Evolutionary conservation across 2,329 filamentous ascomycete species (phyloP).

Genomic region (Sarocladiaceae sp.): DNA sequence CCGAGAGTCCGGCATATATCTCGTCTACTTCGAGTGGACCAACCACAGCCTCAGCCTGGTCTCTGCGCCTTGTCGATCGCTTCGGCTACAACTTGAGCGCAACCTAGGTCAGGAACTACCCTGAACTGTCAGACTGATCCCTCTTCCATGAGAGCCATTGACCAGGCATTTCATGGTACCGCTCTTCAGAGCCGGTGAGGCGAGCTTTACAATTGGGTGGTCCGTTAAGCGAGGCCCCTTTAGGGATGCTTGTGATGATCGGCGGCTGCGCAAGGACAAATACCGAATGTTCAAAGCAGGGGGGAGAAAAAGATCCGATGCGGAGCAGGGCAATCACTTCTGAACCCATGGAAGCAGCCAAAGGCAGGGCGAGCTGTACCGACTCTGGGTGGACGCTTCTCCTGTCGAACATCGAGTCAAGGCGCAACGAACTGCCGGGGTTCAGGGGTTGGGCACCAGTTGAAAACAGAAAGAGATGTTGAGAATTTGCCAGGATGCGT

Average conservation of each 20-base stretch:
- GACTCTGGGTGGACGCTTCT: not conserved
- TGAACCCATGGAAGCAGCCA: not conserved
- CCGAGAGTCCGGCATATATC: not conserved
- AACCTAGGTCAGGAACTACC: too few relatives aligned
- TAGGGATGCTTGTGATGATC: not conserved
- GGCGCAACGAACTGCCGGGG: not conserved
- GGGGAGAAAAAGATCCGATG: constrained; percentile 7
- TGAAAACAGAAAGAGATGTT: too few relatives aligned
- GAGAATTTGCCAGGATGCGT: too few relatives aligned
- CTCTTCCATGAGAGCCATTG: too few relatives aligned
- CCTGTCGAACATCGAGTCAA: not conserved
- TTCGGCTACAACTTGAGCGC: not conserved
- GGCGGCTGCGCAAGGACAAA: not conserved
- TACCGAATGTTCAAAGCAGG: not conserved
- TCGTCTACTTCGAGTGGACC: not conserved
- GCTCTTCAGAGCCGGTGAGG: too few relatives aligned
- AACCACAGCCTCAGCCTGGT: not conserved
- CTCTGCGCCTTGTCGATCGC: not conserved
- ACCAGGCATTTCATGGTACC: too few relatives aligned
- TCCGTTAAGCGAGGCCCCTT: too few relatives aligned
- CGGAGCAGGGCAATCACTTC: not conserved
- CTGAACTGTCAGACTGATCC: too few relatives aligned
- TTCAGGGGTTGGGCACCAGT: not conserved
- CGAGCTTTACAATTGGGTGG: not conserved
- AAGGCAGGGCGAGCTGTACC: not conserved